Conservation (phyloP, 768 basidiomycete genomes). For the Pulveroboletus ravenelii region DNA sequence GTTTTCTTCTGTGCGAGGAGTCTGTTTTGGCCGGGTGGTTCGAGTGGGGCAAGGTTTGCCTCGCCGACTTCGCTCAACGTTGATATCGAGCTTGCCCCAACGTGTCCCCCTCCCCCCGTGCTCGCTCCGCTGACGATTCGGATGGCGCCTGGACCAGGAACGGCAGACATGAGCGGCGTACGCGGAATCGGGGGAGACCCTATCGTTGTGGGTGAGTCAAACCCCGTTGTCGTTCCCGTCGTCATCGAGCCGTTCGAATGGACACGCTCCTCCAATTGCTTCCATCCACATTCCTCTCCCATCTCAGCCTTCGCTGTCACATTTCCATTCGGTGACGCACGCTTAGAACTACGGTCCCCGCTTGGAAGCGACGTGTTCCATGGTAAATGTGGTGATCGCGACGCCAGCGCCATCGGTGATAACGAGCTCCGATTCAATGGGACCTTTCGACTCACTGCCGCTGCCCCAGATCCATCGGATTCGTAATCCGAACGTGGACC, state of each 20-base stretch:
- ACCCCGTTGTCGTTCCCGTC: constrained; percentile 8
- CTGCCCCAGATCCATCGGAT: constrained; percentile 40
- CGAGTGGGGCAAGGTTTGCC: constrained; percentile 12
- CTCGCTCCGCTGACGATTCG: constrained; percentile 30
- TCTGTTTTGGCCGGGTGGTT: constrained; percentile 25
- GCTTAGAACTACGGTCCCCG: constrained; percentile 25
- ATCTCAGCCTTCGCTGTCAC: constrained; percentile 21
- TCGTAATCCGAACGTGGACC: constrained; percentile 47
- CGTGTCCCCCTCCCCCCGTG: constrained; percentile 12
- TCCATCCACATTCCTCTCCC: constrained; percentile 29
- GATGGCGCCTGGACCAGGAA: constrained; percentile 10
- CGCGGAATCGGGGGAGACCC: constrained; percentile 37
- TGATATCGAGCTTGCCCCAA: constrained; percentile 28
- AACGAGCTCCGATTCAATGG: constrained; percentile 62
- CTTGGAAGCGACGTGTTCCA: constrained; percentile 40
- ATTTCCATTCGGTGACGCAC: constrained; percentile 16
- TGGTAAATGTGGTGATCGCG: constrained; percentile 33
- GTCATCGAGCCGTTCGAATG: background rate
- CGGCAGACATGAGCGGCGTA: constrained; percentile 33
- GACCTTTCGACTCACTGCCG: constrained; percentile 47
- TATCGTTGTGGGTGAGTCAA: constrained; percentile 38
- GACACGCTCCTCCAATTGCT: constrained; percentile 19
- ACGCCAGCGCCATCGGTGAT: constrained; percentile 66
- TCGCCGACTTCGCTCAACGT: constrained; percentile 26
- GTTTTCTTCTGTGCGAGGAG: constrained; percentile 38